A percentile compares a stretch with the other conserved stretches of the same genome.
These are phyloP conservation scores for Lizonia empirigonia DNA, from an alignment of 2,329 filamentous ascomycete species.

Conservation along the genomic window DNA sequence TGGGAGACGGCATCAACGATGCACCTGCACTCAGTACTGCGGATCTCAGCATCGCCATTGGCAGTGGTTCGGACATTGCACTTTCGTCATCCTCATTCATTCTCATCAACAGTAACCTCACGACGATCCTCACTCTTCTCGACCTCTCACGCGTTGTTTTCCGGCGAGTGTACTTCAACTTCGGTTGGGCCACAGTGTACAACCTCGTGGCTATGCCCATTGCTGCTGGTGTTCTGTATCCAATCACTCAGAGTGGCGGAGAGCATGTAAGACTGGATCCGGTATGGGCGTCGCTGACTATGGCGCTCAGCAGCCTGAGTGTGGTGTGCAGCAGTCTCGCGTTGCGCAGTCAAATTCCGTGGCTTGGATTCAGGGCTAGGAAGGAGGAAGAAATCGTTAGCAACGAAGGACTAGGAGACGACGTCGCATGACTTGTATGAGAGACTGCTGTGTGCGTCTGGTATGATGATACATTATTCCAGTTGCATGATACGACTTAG, in stretches of 20 bases:
- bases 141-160: constrained; percentile 75
- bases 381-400: constrained; percentile 5
- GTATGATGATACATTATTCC: not conserved
- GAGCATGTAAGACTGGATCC: constrained; percentile 71
- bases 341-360: constrained; percentile 60
- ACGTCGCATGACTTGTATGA: constrained; percentile 2
- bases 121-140: constrained; percentile 73
- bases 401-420: not conserved
- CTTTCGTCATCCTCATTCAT: constrained; percentile 83
- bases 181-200: constrained; percentile 83
- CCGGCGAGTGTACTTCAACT: constrained; percentile 80
- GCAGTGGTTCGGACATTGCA: constrained; percentile 80
- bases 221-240: constrained; percentile 79
- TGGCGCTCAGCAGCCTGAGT: constrained; percentile 90
- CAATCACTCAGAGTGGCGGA: constrained; percentile 52
- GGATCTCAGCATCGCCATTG: constrained; percentile 83
- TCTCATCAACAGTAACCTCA: constrained; percentile 72
- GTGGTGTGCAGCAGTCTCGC: constrained; percentile 83
- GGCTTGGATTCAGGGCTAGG: constrained; percentile 51
- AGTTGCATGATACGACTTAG: constrained; percentile 4
- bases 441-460: no score
- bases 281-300: constrained; percentile 87
- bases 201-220: constrained; percentile 79
- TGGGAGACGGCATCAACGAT: constrained; percentile 87
- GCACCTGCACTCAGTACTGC: constrained; percentile 79